Conservation (phyloP, 2,329 filamentous ascomycete species). For the Alternaria panax region DNA sequence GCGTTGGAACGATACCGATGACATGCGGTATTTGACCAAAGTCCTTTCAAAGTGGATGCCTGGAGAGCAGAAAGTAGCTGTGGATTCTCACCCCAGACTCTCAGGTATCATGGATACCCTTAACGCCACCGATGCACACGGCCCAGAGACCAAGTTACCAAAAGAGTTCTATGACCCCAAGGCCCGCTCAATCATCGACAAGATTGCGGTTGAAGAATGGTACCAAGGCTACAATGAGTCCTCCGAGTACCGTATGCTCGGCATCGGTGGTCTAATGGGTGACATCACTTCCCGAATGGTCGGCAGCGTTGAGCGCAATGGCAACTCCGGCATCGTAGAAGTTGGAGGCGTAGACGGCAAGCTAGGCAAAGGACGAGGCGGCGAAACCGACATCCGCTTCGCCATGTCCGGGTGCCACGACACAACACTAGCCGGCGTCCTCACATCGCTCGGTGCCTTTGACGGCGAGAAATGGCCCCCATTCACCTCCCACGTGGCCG, state of each 20-base stretch:
- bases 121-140: conserved; percentile 87
- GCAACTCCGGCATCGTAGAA: conserved; percentile 51
- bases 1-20: conserved; percentile 65
- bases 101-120: conserved; percentile 94
- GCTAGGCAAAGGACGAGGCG: conserved; percentile 54
- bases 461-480: conserved; percentile 81
- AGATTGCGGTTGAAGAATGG: conserved; percentile 89
- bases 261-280: conserved; percentile 84
- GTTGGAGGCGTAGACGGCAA: conserved; percentile 45
- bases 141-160: conserved; percentile 78
- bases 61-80: conserved; percentile 70
- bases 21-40: conserved; percentile 84
- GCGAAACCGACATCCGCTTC: conserved; percentile 69
- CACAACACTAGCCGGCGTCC: conserved; percentile 82
- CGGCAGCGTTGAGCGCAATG: conserved; percentile 45
- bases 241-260: conserved; percentile 84
- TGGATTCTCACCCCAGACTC: conserved; percentile 83
- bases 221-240: conserved; percentile 86
- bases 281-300: conserved; percentile 71
- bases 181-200: conserved; percentile 71
- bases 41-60: conserved; percentile 88
- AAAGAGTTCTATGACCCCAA: conserved; percentile 85
- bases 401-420: conserved; percentile 89
- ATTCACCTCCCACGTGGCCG: conserved; percentile 88
- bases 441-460: conserved; percentile 82